Evolutionary conservation across 164 flowering plant genomes (phyloP).

Genomic region (Stephania yunnanensis): DNA sequence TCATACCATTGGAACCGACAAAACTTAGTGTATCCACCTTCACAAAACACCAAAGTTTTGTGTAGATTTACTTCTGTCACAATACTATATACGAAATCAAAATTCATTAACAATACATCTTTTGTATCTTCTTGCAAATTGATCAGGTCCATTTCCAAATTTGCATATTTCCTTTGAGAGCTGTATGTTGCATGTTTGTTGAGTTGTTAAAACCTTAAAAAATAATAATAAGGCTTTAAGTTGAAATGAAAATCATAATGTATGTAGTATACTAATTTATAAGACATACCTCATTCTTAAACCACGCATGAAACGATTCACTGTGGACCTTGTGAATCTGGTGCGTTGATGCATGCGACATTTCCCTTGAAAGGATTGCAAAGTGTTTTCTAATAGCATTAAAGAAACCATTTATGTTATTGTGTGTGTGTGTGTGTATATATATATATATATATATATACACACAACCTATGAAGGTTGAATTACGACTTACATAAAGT

Average conservation of each 20-base stretch:
- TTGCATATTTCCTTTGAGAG: background rate
- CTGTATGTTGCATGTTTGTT: background rate
- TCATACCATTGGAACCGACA: background rate
- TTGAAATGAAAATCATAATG: background rate
- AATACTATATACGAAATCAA: background rate
- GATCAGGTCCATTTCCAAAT: background rate
- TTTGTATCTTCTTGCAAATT: background rate
- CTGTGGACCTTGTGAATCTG: background rate
- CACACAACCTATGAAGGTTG: too few relatives aligned
- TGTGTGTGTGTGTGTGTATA: too few relatives aligned
- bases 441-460: too few relatives aligned
- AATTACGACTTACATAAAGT: too few relatives aligned
- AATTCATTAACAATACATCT: background rate
- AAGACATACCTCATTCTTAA: background rate
- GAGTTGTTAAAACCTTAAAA: background rate
- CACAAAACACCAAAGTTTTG: background rate
- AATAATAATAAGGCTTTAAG: background rate
- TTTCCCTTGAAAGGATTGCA: background rate
- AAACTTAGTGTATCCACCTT: background rate
- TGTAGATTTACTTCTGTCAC: background rate
- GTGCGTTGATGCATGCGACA: background rate
- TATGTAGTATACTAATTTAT: background rate
- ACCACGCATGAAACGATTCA: background rate
- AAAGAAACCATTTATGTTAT: too few relatives aligned
- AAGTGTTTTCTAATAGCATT: background rate